Conservation (phyloP, 1,284 basidiomycete genomes). For the Sanghuangporus sanghuang region DNA sequence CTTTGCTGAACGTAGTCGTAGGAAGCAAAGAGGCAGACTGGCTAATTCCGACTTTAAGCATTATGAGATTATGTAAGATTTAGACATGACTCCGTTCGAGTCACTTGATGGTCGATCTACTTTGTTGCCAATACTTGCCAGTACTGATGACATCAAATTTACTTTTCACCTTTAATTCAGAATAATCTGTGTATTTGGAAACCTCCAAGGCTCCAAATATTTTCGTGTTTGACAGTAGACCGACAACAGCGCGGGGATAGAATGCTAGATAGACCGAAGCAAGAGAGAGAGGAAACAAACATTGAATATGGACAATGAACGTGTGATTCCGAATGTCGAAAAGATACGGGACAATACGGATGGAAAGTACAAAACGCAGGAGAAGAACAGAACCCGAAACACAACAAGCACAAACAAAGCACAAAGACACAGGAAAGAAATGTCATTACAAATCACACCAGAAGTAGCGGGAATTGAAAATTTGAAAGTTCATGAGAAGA, state of each 20-base stretch:
- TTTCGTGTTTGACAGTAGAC: neutral
- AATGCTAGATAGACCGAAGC: neutral
- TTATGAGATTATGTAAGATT: neutral
- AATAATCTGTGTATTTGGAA: too few species aligned
- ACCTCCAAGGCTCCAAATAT: too few species aligned
- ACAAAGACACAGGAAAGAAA: neutral
- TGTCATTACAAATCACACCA: neutral
- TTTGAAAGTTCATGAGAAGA: neutral
- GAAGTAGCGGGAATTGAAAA: too few species aligned
- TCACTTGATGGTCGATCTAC: neutral
- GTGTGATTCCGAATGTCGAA: too few species aligned
- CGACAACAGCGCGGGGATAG: neutral
- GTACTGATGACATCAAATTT: too few species aligned
- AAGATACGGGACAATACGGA: neutral
- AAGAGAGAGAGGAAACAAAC: neutral
- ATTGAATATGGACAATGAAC: neutral
- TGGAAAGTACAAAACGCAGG: neutral
- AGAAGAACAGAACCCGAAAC: neutral
- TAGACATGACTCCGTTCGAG: neutral
- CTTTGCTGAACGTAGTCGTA: slow-evolving; percentile 16
- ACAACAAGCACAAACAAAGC: neutral
- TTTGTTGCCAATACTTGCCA: too few species aligned
- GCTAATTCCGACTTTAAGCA: too few species aligned
- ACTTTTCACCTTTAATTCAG: too few species aligned
- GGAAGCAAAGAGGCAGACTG: slow-evolving; percentile 1